Conservation (phyloP, 2,329 filamentous ascomycete genomes). For the Alternaria atra region DNA sequence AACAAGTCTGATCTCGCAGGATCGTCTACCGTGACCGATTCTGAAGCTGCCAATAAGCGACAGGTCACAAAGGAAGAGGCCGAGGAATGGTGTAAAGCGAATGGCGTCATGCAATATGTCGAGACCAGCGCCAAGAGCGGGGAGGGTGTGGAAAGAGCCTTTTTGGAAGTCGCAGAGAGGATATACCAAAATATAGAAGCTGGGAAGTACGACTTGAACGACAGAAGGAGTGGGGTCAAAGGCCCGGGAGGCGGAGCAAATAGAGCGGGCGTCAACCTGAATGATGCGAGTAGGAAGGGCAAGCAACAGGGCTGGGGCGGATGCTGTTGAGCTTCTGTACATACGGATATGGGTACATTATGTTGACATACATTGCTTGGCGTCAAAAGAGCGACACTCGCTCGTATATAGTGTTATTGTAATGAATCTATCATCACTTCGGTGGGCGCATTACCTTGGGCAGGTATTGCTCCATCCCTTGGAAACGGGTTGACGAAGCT, state of each 20-base stretch:
- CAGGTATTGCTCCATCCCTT: neutral
- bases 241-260: slow-evolving; percentile 62
- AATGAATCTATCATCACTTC: slow-evolving; percentile 3
- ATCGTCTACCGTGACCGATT: slow-evolving; percentile 50
- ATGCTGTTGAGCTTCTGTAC: slow-evolving; percentile 35
- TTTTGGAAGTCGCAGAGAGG: slow-evolving; percentile 90
- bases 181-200: slow-evolving; percentile 98
- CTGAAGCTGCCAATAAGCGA: slow-evolving; percentile 67
- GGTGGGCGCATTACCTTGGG: neutral
- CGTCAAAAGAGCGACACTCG: neutral
- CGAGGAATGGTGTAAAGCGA: slow-evolving; percentile 84
- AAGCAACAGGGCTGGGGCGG: slow-evolving; percentile 46
- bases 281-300: slow-evolving; percentile 49
- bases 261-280: slow-evolving; percentile 54
- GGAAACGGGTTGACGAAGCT: neutral
- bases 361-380: neutral
- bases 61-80: slow-evolving; percentile 86
- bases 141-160: slow-evolving; percentile 91
- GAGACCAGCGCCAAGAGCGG: slow-evolving; percentile 97
- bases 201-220: slow-evolving; percentile 92
- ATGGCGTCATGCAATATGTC: slow-evolving; percentile 90
- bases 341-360: neutral
- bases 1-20: slow-evolving; percentile 88
- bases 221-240: slow-evolving; percentile 91
- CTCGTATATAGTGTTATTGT: slow-evolving; percentile 7